Base-by-base conservation (phyloP, 2,329 filamentous ascomycete species). In the Calonectria honghensis region DNA sequence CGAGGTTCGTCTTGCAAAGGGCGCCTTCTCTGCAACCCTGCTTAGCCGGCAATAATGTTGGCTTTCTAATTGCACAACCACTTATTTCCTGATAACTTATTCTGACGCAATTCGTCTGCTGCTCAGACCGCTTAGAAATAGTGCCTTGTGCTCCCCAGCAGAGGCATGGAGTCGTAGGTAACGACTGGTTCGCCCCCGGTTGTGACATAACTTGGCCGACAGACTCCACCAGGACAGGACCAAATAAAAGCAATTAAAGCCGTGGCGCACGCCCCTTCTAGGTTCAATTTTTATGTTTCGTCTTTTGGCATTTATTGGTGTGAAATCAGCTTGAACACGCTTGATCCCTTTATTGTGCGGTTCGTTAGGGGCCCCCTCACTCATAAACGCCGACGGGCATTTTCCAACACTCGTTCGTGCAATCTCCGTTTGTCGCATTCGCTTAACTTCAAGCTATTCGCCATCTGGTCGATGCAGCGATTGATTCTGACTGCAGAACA, bases 341-440 rank as follows among this genome's bases (percentile, higher is more conserved):
- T 24, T 27, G 13, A 39, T 24, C 16, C n/a, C 24, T 41, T 39
- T 63, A 14, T 6, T 24, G 24, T 24, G 4, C 5, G 2, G 20
- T 39, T 9, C 5, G 51, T n/a, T 54, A 18, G 29, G 29, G 9
- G n/a, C n/a, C 16, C 29, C 20, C 16, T 29, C 27, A 6, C 14
- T 18, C 14, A 27, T 63, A 63, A 63, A 63, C 57, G 39, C 57
- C 57, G 57, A 29, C 57, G 57, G 57, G 57, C 24, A 63, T 41
- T 63, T 27, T 9, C 13, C 37, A 29, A 3, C 7, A 24, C 4
- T 29, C 13, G 7, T 4, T 31, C n/a, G 18, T 24, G 27, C 14
- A 63, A 63, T n/a, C 35, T n/a, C 57, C 57, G 3, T 16, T 41
- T n/a, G 20, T 63, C 57, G 57, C 57, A 63, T 41, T 63, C 57